These are phyloP conservation scores for Coemansia aciculifera DNA, from an alignment of 192 early-diverging fungal species.

Conservation along the genomic window DNA sequence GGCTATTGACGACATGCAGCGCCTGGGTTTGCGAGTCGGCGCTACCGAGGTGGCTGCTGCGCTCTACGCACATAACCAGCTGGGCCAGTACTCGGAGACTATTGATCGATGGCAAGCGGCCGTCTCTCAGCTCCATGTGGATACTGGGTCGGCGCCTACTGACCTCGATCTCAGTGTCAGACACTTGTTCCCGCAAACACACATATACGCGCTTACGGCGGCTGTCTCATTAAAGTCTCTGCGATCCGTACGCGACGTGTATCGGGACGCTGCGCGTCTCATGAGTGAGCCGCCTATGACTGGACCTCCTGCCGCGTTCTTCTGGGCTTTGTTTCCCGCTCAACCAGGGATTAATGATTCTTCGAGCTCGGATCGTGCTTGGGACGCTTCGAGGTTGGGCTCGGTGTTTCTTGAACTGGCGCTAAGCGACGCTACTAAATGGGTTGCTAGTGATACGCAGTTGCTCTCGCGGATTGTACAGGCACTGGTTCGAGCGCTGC, in stretches of 20 bases:
- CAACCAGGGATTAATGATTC: background rate
- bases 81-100: slow-evolving; percentile 13
- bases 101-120: slow-evolving; percentile 24
- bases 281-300: slow-evolving; percentile 7
- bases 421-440: slow-evolving; percentile 10
- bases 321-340: slow-evolving; percentile 19
- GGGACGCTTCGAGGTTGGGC: slow-evolving; percentile 39
- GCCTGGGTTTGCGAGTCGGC: slow-evolving; percentile 29
- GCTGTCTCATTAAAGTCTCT: slow-evolving; percentile 31
- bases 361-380: slow-evolving; percentile 9
- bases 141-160: background rate
- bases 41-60: slow-evolving; percentile 37
- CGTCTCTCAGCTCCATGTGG: background rate
- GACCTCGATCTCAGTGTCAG: background rate
- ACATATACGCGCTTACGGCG: slow-evolving; percentile 30
- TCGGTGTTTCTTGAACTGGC: slow-evolving; percentile 23
- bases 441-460: background rate
- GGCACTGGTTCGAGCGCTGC: slow-evolving; percentile 32
- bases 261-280: slow-evolving; percentile 7
- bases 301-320: background rate
- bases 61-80: slow-evolving; percentile 14
- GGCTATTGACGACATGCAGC: slow-evolving; percentile 36
- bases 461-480: slow-evolving; percentile 21
- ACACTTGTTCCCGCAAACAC: slow-evolving; percentile 36
- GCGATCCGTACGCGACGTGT: slow-evolving; percentile 20